Evolutionary conservation across 345 rosid genomes (phyloP).

Genomic region (Eucalyptus sp.): DNA sequence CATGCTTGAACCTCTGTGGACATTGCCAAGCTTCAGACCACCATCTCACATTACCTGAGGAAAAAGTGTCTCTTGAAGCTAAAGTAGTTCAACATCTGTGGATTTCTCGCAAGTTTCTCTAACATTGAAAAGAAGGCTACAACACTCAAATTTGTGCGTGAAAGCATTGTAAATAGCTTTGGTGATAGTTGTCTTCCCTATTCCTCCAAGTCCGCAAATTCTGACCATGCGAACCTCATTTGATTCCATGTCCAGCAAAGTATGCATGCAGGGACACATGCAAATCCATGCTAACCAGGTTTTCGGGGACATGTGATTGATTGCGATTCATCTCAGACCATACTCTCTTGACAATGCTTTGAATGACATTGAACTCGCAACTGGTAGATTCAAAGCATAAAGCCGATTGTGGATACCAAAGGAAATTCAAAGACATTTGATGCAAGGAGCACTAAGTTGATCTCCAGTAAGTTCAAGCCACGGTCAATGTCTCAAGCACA

Average conservation of each 20-base stretch:
- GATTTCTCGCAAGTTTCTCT: too few relatives aligned
- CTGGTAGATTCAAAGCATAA: not conserved
- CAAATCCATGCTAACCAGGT: not conserved
- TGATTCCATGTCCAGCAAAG: too few relatives aligned
- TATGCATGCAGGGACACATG: not conserved
- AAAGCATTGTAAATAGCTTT: too few relatives aligned
- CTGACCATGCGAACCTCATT: too few relatives aligned
- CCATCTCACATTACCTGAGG: not conserved
- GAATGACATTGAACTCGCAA: not conserved
- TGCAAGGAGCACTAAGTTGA: not conserved
- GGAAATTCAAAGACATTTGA: not conserved
- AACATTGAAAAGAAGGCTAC: too few relatives aligned
- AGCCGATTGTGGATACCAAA: too few relatives aligned
- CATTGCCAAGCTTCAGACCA: not conserved
- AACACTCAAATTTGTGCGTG: too few relatives aligned
- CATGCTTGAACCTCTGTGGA: not conserved
- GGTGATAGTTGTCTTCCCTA: too few relatives aligned
- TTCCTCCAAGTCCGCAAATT: too few relatives aligned
- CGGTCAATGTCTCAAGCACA: not conserved
- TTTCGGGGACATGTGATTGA: not conserved
- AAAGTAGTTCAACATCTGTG: fast-evolving
- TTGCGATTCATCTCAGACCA: not conserved
- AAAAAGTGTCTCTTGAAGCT: not conserved
- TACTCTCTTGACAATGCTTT: not conserved
- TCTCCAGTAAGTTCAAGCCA: not conserved